Evolutionary conservation across 305 asterid genomes (phyloP).

Genomic region (Fraxinus floribunda): DNA sequence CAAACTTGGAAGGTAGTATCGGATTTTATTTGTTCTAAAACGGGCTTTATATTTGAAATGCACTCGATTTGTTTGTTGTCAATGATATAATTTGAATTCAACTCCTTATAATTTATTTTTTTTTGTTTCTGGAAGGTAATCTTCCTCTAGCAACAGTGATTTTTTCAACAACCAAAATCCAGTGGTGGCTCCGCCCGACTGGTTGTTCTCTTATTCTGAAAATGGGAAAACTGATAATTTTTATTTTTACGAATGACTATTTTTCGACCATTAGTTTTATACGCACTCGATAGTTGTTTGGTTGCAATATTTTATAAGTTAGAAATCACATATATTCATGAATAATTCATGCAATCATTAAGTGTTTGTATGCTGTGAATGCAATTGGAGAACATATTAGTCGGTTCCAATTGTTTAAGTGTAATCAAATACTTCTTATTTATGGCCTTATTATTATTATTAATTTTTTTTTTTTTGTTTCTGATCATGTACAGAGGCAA

Average conservation of each 20-base stretch:
- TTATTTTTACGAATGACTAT: background rate
- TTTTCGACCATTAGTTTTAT: background rate
- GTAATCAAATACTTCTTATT: background rate
- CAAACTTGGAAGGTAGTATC: background rate
- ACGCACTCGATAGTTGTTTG: background rate
- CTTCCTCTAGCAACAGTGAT: background rate
- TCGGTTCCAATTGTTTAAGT: background rate
- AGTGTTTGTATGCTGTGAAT: background rate
- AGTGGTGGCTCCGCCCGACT: background rate
- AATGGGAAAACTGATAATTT: background rate
- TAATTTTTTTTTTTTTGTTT: too few relatives aligned
- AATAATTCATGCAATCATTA: background rate
- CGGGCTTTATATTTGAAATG: background rate
- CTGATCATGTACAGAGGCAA: background rate
- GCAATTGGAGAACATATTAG: background rate
- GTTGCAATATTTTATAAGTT: background rate
- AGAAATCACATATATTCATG: background rate
- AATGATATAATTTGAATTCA: background rate
- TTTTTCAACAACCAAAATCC: background rate
- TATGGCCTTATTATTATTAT: background rate
- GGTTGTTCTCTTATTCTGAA: background rate
- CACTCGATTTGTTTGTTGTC: background rate
- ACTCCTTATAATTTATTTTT: background rate
- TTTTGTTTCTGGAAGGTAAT: background rate
- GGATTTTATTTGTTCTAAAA: background rate